Conservation (phyloP, 1,284 basidiomycete species). For the Leucoagaricus sp. region DNA sequence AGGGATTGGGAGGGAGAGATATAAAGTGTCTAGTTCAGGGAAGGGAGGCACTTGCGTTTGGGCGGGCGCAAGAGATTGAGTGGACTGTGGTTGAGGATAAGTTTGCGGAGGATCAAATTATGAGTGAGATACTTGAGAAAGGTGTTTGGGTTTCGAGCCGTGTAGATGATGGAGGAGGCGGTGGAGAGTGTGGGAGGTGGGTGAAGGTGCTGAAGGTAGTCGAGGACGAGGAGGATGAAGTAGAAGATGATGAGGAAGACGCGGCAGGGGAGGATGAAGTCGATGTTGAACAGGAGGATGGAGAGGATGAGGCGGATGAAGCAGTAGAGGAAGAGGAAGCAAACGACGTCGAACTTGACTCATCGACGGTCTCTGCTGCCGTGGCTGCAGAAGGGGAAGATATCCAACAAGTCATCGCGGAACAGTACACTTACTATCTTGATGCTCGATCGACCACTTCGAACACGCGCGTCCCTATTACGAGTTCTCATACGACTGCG, state of each 20-base stretch:
- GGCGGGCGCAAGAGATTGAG: conserved; percentile 3
- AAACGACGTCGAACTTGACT: conserved; percentile 31
- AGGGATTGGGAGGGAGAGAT: conserved; percentile 12
- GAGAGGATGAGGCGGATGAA: conserved; percentile 96
- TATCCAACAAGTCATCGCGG: background rate
- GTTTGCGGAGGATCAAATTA: conserved; percentile 8
- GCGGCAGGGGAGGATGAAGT: conserved; percentile 28
- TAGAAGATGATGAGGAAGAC: conserved; percentile 28
- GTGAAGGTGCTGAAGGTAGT: conserved; percentile 21
- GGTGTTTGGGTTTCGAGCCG: conserved; percentile 10
- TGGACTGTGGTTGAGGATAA: conserved; percentile 16
- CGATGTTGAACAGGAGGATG: conserved; percentile 22
- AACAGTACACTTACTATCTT: background rate
- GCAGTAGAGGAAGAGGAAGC: conserved; percentile 52
- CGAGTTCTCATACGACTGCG: background rate
- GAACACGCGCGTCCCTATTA: background rate
- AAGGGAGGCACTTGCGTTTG: background rate
- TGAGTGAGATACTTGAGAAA: conserved; percentile 11
- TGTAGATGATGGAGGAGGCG: background rate
- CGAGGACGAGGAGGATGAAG: conserved; percentile 26
- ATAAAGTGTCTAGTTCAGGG: conserved; percentile 9
- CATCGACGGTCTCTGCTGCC: no score
- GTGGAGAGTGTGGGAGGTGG: conserved; percentile 4
- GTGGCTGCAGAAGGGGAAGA: background rate
- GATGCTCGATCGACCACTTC: background rate